phyloP scores from a whole-genome alignment of 2,329 filamentous ascomycete genomes.

The Trichoderma afroharzianum region DNA sequence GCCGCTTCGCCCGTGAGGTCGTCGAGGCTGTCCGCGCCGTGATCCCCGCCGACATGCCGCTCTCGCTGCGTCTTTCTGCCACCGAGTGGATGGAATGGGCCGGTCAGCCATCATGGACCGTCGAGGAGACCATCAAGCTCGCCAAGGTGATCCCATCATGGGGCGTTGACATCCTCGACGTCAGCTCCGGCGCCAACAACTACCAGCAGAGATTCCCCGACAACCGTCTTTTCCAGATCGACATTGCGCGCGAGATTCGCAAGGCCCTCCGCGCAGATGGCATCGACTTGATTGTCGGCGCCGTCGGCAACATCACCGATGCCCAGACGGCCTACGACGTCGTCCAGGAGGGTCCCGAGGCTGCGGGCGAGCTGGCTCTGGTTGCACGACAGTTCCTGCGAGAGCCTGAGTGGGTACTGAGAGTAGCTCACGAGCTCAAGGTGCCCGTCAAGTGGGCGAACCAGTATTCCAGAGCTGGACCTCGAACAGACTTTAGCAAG shows the following conservation, averaged over 20 bases:
- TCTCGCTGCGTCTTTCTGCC: slow-evolving; percentile 57
- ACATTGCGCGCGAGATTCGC: slow-evolving; percentile 69
- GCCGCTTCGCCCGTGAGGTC: slow-evolving; percentile 56
- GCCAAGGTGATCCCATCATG: slow-evolving; percentile 65
- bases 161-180: slow-evolving; percentile 80
- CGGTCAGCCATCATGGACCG: slow-evolving; percentile 56
- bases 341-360: slow-evolving; percentile 44
- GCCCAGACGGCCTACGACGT: slow-evolving; percentile 62
- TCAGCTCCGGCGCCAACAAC: slow-evolving; percentile 73
- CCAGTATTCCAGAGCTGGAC: slow-evolving; percentile 51
- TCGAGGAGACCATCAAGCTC: slow-evolving; percentile 64
- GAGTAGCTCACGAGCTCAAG: slow-evolving; percentile 67
- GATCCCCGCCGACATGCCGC: slow-evolving; percentile 52
- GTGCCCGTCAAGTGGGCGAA: slow-evolving; percentile 69
- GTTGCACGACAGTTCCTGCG: slow-evolving; percentile 75
- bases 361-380: slow-evolving; percentile 63
- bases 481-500: slow-evolving; percentile 15
- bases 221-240: slow-evolving; percentile 69
- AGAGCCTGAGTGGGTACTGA: slow-evolving; percentile 74
- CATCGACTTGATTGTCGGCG: slow-evolving; percentile 59
- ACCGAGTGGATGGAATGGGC: slow-evolving; percentile 59
- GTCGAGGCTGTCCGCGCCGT: slow-evolving; percentile 47
- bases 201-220: slow-evolving; percentile 56
- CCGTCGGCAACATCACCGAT: slow-evolving; percentile 70
- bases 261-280: slow-evolving; percentile 53